A percentile compares a stretch with the other conserved stretches of the same genome.
Evolutionary conservation across 1,139 yeast species (phyloP).

Genomic region (Pneumocystis sp.): DNA sequence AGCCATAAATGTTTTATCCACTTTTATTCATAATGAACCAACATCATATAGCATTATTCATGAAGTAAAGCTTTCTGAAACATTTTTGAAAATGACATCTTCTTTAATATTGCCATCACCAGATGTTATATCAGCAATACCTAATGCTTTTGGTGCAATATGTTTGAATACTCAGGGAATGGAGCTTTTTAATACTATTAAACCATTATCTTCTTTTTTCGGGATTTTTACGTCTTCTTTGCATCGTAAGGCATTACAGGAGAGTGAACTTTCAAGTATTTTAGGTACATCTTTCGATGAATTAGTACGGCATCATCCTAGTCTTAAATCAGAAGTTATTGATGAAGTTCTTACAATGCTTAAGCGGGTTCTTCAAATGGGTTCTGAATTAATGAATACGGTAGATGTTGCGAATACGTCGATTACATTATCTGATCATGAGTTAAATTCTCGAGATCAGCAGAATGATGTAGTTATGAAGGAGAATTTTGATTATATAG

Average conservation of each 20-base stretch:
- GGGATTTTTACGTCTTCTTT: slow-evolving; percentile 35
- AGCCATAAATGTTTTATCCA: slow-evolving; percentile 51
- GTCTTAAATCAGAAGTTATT: slow-evolving; percentile 45
- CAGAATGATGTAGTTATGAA: neutral
- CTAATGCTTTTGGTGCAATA: slow-evolving; percentile 72
- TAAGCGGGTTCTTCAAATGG: slow-evolving; percentile 31
- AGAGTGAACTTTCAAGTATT: slow-evolving; percentile 36
- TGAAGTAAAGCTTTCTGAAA: slow-evolving; percentile 62
- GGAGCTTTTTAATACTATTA: slow-evolving; percentile 35
- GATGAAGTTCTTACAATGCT: slow-evolving; percentile 37
- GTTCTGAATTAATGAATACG: slow-evolving; percentile 15
- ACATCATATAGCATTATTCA: slow-evolving; percentile 70
- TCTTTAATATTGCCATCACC: slow-evolving; percentile 36
- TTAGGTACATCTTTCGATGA: slow-evolving; percentile 68
- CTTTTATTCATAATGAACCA: slow-evolving; percentile 79
- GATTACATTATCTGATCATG: neutral
- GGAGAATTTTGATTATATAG: neutral
- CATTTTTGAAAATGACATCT: slow-evolving; percentile 42
- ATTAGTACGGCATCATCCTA: slow-evolving; percentile 68
- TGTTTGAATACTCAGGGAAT: slow-evolving; percentile 67
- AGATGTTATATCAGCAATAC: slow-evolving; percentile 46
- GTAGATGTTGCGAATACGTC: neutral
- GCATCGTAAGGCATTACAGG: slow-evolving; percentile 36
- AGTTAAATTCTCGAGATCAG: neutral
- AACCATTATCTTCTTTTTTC: slow-evolving; percentile 38